These are phyloP conservation scores for Solanum piurae DNA, from an alignment of 257 asterid species.

Conservation along the genomic window DNA sequence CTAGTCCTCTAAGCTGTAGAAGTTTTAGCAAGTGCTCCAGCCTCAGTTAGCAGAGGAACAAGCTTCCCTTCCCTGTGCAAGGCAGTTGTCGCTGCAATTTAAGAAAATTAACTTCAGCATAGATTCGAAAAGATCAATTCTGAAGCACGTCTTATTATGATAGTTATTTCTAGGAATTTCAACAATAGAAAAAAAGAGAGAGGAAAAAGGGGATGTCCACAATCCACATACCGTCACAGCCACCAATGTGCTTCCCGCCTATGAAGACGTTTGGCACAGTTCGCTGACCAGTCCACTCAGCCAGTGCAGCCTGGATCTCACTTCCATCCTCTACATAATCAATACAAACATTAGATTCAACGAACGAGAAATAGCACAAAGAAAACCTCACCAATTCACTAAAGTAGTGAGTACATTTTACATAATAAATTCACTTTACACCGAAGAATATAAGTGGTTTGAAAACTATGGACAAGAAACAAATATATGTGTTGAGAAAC, in stretches of 20 bases:
- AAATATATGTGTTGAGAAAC: background rate
- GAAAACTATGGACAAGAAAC: background rate
- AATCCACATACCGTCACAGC: constrained; percentile 84
- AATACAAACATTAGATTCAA: background rate
- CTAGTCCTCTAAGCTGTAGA: constrained; percentile 33
- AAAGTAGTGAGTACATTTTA: background rate
- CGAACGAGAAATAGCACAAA: background rate
- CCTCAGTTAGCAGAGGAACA: constrained; percentile 67
- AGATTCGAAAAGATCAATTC: background rate
- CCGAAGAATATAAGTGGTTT: background rate
- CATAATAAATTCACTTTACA: background rate
- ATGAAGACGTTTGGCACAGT: constrained; percentile 89
- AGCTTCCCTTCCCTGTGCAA: constrained; percentile 64
- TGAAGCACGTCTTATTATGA: background rate
- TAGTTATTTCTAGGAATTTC: background rate
- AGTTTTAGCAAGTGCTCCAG: constrained; percentile 53
- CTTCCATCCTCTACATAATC: constrained; percentile 58
- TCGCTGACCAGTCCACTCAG: constrained; percentile 64
- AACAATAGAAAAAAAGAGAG: too few species aligned
- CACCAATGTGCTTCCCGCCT: constrained; percentile 86
- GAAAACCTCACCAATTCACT: background rate
- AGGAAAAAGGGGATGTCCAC: too few species aligned
- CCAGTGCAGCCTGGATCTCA: constrained; percentile 67
- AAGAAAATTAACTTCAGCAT: too few species aligned
- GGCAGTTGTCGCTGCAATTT: constrained; percentile 57